Base-by-base conservation (phyloP, 768 basidiomycete genomes). In the Hirschioporus abietinus region DNA sequence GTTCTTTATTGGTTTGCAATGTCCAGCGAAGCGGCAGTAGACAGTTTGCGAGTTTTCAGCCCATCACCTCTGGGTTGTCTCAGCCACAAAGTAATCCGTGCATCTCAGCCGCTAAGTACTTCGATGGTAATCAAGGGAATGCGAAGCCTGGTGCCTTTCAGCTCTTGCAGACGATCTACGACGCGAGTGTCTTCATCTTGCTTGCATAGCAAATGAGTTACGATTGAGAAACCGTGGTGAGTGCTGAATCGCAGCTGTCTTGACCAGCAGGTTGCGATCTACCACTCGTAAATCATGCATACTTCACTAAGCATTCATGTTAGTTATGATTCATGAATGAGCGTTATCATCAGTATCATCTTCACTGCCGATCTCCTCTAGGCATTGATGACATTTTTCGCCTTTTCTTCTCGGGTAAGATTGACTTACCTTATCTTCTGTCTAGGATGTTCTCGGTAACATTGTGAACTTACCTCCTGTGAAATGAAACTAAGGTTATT, bases 121-220 rank as follows among this genome's bases (percentile, higher is more conserved):
- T 30, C 8, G 30, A 30, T 30, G 8, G 8, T 30, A 8, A 30
- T 30, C 5, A 15, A 23, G 60, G 60, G 30, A 61, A 24, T 34
- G 25, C 20, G 60, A 61, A 61, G 30, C 9, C 60, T 25, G 60
- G 6, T 34, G 10, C 60, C 25, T 61, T 25, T 23, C 23, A 18
- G 60, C 17, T 61, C 60, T 6, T 61, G 60, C 25, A 61, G 23
- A 61, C 60, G 3, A 61, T 61, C 12, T 61, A 61, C 60, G 60
- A 61, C 23, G 9, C 30, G 12, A 23, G 12, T 3, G 23, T 61
- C 10, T 61, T 61, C 18, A 15, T 25, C 60, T 61, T 23, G 60
- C 60, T 15, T 1, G 30, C 5, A 61, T 15, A 3, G 20, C 20
- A 3, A 15, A 12, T 20, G 15, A 52, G 20, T 12, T 3, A 15